Evolutionary conservation across 306 rosid genomes (phyloP).

Genomic region (Cajanus cajan): DNA sequence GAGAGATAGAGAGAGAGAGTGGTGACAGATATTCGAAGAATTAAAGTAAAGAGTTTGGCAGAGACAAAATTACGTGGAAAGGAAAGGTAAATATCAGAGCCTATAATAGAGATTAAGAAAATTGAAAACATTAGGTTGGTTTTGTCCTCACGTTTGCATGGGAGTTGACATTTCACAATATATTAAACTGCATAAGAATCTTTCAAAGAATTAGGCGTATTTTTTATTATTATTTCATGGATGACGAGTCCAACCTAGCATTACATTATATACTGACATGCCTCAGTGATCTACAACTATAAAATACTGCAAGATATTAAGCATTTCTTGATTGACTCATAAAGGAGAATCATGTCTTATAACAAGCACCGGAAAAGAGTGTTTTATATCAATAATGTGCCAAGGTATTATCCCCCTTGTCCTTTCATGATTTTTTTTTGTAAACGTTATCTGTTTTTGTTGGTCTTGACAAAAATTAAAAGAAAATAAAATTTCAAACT

Average conservation of each 20-base stretch:
- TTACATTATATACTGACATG: conserved; percentile 24
- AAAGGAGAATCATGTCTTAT: conserved; percentile 60
- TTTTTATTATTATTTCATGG: conserved; percentile 40
- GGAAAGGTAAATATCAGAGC: neutral
- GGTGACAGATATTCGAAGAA: conserved; percentile 38
- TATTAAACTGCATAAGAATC: conserved; percentile 40
- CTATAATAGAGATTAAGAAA: conserved; percentile 37
- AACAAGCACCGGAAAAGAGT: neutral
- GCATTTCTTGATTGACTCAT: conserved; percentile 31
- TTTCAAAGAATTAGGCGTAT: conserved; percentile 38
- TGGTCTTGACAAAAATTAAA: neutral
- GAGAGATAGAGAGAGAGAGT: neutral
- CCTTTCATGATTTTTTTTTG: conserved; percentile 12
- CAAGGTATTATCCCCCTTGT: conserved; percentile 4
- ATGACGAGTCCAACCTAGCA: conserved; percentile 47
- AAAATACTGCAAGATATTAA: conserved; percentile 30
- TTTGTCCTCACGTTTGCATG: conserved; percentile 39
- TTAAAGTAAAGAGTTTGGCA: conserved; percentile 30
- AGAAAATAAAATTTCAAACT: neutral
- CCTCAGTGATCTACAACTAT: conserved; percentile 30
- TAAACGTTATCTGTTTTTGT: neutral
- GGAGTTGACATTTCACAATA: conserved; percentile 43
- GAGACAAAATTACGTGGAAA: conserved; percentile 26
- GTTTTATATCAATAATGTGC: conserved; percentile 6
- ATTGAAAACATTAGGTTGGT: conserved; percentile 22